A percentile compares a stretch with the other conserved stretches of the same genome.
Conservation (phyloP, 1,284 basidiomycete genomes). For the Anthracocystis panici-leucophaei region DNA sequence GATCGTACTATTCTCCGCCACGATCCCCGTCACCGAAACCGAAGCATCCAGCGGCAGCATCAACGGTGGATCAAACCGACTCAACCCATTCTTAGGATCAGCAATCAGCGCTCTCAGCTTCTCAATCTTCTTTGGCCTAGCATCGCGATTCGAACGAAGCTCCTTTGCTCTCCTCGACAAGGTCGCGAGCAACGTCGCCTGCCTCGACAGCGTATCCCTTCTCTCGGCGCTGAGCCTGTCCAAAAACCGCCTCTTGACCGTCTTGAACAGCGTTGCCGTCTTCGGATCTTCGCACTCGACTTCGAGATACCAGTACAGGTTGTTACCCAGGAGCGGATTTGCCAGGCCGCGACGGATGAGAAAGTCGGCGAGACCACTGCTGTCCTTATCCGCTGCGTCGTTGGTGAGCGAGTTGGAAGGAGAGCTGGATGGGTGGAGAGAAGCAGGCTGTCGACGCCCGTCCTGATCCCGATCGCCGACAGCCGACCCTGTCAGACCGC, state of each 20-base stretch:
- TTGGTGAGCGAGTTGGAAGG: constrained; percentile 23
- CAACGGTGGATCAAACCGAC: constrained; percentile 53
- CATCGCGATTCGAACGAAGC: constrained; percentile 88
- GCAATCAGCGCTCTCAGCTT: constrained; percentile 84
- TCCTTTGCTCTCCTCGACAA: constrained; percentile 87
- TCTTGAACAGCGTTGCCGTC: constrained; percentile 90
- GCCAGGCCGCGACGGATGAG: constrained; percentile 85
- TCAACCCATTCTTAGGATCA: constrained; percentile 82
- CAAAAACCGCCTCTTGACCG: constrained; percentile 89
- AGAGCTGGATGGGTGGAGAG: constrained; percentile 23
- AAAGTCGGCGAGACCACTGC: constrained; percentile 72
- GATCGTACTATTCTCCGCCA: constrained; percentile 89
- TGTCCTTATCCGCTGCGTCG: constrained; percentile 16
- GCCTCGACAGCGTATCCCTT: constrained; percentile 70
- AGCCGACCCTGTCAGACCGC: constrained; percentile 20
- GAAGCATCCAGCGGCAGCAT: constrained; percentile 86
- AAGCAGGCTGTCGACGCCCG: constrained; percentile 5
- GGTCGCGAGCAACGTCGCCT: constrained; percentile 80
- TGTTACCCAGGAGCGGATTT: constrained; percentile 87
- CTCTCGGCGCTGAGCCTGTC: constrained; percentile 71
- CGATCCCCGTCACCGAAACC: constrained; percentile 84
- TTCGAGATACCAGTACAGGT: constrained; percentile 96
- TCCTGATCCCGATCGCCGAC: constrained; percentile 27
- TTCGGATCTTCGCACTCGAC: constrained; percentile 83
- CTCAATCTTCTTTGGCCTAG: constrained; percentile 95